These are phyloP conservation scores for Saturnispora besseyi DNA, from an alignment of 805 yeast genomes.

Conservation along the genomic window DNA sequence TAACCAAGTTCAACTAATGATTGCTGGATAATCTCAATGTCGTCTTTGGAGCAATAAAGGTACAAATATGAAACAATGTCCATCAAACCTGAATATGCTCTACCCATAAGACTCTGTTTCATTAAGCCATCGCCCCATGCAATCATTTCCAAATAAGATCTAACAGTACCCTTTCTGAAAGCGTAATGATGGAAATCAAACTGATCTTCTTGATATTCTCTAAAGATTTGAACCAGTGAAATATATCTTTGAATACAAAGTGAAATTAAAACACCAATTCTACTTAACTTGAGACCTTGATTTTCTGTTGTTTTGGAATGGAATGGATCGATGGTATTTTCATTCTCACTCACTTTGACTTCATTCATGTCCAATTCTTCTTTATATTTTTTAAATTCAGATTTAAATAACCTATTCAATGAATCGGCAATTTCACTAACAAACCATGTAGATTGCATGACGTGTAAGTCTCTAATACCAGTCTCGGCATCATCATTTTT, in stretches of 20 bases:
- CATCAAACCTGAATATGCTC: constrained; percentile 60
- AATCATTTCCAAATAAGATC: constrained; percentile 69
- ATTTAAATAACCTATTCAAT: constrained; percentile 50
- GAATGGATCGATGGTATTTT: constrained; percentile 27
- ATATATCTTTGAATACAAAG: constrained; percentile 71
- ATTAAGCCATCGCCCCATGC: constrained; percentile 76
- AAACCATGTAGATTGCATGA: constrained; percentile 90
- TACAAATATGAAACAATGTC: constrained; percentile 40
- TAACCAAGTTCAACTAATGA: constrained; percentile 7
- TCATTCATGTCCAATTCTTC: neutral
- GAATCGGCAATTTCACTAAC: constrained; percentile 79
- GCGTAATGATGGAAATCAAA: constrained; percentile 91
- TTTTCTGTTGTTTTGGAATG: neutral
- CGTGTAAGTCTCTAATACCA: constrained; percentile 79
- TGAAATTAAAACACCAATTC: constrained; percentile 37
- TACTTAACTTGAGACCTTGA: constrained; percentile 30
- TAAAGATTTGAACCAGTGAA: constrained; percentile 58
- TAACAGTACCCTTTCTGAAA: constrained; percentile 81
- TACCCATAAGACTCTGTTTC: constrained; percentile 59
- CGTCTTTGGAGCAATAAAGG: constrained; percentile 18
- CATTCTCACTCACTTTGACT: constrained; percentile 20
- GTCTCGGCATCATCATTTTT: constrained; percentile 73
- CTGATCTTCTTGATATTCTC: constrained; percentile 73
- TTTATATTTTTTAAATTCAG: constrained; percentile 17
- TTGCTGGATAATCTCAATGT: constrained; percentile 10